Percentiles rank a stretch among this genome's conserved stretches.
phyloP scores from a whole-genome alignment of 2,329 filamentous ascomycete species.

The Exophiala lecanii-corni region DNA sequence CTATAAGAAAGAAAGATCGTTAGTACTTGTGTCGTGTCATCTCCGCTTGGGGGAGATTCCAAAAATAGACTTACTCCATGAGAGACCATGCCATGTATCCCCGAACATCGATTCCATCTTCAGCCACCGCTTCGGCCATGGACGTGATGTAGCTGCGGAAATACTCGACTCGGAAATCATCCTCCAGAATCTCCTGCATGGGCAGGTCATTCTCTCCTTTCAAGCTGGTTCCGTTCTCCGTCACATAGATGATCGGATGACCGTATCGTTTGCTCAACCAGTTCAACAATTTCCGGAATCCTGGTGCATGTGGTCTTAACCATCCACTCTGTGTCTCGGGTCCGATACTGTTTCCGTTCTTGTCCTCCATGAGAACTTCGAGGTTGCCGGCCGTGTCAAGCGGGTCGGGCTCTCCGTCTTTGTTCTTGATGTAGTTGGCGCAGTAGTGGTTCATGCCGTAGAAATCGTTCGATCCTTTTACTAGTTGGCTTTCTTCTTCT shows the following conservation, averaged over 20 bases:
- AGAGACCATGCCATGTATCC: slow-evolving; percentile 85
- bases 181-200: slow-evolving; percentile 61
- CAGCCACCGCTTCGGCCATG: slow-evolving; percentile 65
- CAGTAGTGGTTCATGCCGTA: slow-evolving; percentile 96
- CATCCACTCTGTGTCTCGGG: slow-evolving; percentile 77
- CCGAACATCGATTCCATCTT: slow-evolving; percentile 72
- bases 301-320: slow-evolving; percentile 69
- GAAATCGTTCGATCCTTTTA: slow-evolving; percentile 85
- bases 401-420: slow-evolving; percentile 47
- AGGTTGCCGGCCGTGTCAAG: slow-evolving; percentile 73
- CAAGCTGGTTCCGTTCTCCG: slow-evolving; percentile 81
- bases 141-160: slow-evolving; percentile 72
- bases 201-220: slow-evolving; percentile 76
- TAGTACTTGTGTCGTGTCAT: slow-evolving; percentile 9
- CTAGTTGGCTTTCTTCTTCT: slow-evolving; percentile 64
- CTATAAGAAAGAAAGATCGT: slow-evolving; percentile 32
- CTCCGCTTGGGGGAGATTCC: neutral
- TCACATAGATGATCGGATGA: slow-evolving; percentile 75
- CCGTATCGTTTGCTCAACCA: slow-evolving; percentile 76
- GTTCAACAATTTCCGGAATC: slow-evolving; percentile 71
- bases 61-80: slow-evolving; percentile 58
- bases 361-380: slow-evolving; percentile 66
- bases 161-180: slow-evolving; percentile 77
- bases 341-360: slow-evolving; percentile 69
- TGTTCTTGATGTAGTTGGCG: slow-evolving; percentile 78